phyloP scores from a whole-genome alignment of 306 rosid genomes.

The Begonia fuchsioides region DNA sequence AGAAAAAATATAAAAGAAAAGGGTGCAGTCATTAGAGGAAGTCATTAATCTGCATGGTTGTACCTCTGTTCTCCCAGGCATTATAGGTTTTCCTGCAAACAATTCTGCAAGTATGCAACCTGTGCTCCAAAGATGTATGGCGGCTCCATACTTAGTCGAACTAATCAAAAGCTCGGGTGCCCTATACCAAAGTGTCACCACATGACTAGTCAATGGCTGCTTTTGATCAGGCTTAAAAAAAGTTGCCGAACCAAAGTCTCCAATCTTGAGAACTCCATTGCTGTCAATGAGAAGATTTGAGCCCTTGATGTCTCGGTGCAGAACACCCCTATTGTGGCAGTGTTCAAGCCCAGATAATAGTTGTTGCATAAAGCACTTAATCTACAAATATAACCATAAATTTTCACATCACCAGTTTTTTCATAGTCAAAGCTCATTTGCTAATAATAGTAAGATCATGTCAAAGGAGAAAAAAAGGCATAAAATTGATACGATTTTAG shows the following conservation, averaged over 20 bases:
- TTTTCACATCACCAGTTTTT: too few species aligned
- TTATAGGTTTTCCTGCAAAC: slow-evolving; percentile 69
- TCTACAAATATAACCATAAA: slow-evolving; percentile 22
- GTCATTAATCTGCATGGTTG: not conserved
- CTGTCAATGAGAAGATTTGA: slow-evolving; percentile 65
- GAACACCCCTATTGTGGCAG: slow-evolving; percentile 66
- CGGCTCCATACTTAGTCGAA: slow-evolving; percentile 62
- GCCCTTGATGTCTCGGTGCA: slow-evolving; percentile 94
- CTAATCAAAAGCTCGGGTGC: slow-evolving; percentile 95
- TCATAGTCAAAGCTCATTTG: too few species aligned
- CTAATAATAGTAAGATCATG: too few species aligned
- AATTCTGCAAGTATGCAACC: slow-evolving; percentile 92
- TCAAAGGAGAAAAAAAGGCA: too few species aligned
- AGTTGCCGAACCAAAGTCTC: slow-evolving; percentile 83
- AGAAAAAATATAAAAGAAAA: too few species aligned
- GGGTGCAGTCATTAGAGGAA: too few species aligned
- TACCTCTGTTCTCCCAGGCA: slow-evolving; percentile 99
- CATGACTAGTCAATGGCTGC: slow-evolving; percentile 77
- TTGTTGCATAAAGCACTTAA: slow-evolving; percentile 73
- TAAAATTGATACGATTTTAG: too few species aligned
- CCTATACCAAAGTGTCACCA: slow-evolving; percentile 85
- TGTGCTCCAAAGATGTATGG: slow-evolving; percentile 76
- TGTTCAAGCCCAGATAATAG: slow-evolving; percentile 70
- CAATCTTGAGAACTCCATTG: slow-evolving; percentile 79
- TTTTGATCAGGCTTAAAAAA: slow-evolving; percentile 41